These are phyloP conservation scores for Phytophthora megakarya DNA, from an alignment of 352 stramenopile genomes.

Conservation along the genomic window DNA sequence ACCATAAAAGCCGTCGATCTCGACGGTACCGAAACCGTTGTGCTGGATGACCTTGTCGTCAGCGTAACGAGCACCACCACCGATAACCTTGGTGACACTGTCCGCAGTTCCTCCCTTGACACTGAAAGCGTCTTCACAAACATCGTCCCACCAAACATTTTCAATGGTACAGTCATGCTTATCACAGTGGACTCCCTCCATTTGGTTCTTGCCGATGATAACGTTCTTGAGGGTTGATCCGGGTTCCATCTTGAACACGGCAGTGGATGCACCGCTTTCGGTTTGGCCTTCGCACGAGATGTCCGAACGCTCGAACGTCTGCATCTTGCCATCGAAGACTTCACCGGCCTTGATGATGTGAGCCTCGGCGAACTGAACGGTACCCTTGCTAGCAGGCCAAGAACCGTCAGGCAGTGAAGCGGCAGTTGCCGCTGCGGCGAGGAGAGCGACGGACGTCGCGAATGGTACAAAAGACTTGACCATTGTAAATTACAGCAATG, in stretches of 20 bases:
- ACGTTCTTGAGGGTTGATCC: constrained; percentile 22
- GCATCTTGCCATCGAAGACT: too few species aligned
- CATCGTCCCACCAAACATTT: too few species aligned
- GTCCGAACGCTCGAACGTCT: constrained; percentile 65
- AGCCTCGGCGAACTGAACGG: constrained; percentile 20
- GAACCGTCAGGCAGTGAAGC: constrained; percentile 9
- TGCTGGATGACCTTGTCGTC: constrained; percentile 41
- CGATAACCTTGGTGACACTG: too few species aligned
- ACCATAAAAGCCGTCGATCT: constrained; percentile 11
- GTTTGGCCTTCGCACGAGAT: constrained; percentile 44
- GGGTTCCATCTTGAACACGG: too few species aligned
- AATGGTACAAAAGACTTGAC: constrained; percentile 19
- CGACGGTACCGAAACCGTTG: constrained; percentile 5
- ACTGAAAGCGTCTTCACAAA: too few species aligned
- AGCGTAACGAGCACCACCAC: too few species aligned
- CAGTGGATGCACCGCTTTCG: too few species aligned
- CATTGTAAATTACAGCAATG: constrained; percentile 12
- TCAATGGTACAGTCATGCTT: too few species aligned
- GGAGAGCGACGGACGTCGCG: constrained; percentile 14
- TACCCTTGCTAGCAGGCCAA: constrained; percentile 15
- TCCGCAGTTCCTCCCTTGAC: too few species aligned
- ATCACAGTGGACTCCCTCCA: too few species aligned
- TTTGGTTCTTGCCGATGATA: too few species aligned
- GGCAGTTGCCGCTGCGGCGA: constrained; percentile 4
- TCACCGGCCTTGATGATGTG: constrained; percentile 41